phyloP scores from a whole-genome alignment of 164 flowering plant species.

The Dillenia suffruticosa region DNA sequence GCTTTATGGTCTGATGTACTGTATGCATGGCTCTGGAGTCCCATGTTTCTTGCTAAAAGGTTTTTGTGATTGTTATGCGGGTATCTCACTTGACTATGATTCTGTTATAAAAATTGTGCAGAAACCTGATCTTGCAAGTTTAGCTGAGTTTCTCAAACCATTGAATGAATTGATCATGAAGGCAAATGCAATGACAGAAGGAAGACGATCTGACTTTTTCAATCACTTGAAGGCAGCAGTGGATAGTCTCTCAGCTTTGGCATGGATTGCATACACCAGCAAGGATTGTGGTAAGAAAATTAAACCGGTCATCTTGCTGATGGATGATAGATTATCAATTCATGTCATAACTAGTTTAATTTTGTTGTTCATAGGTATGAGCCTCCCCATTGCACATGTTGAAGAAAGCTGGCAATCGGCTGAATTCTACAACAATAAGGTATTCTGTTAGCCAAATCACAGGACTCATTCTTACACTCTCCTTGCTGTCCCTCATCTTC shows the following conservation, averaged over 20 bases:
- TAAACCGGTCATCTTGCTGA: background rate
- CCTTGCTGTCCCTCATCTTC: too few species aligned
- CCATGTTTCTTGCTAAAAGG: too few species aligned
- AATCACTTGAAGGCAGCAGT: slow-evolving; percentile 81
- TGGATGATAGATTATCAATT: slow-evolving; percentile 7
- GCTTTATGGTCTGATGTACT: too few species aligned
- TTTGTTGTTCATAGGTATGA: slow-evolving; percentile 63
- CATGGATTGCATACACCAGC: slow-evolving; percentile 94
- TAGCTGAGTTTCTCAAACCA: slow-evolving; percentile 83
- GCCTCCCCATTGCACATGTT: slow-evolving; percentile 97
- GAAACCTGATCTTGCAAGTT: slow-evolving; percentile 74
- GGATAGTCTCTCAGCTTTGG: slow-evolving; percentile 89
- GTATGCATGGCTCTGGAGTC: too few species aligned
- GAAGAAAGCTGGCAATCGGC: slow-evolving; percentile 99
- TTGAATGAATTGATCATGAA: slow-evolving; percentile 80
- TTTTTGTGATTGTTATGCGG: too few species aligned
- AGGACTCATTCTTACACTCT: too few species aligned
- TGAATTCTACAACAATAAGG: slow-evolving; percentile 94
- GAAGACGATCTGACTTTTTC: slow-evolving; percentile 78
- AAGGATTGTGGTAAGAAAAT: slow-evolving; percentile 81
- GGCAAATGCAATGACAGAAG: slow-evolving; percentile 79
- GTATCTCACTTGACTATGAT: too few species aligned
- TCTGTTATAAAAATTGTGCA: slow-evolving; percentile 26
- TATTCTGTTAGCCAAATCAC: slow-evolving; percentile 10
- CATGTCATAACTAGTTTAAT: slow-evolving; percentile 4